Base-by-base conservation (phyloP, 345 rosid species). In the Schrenkiella parvula region DNA sequence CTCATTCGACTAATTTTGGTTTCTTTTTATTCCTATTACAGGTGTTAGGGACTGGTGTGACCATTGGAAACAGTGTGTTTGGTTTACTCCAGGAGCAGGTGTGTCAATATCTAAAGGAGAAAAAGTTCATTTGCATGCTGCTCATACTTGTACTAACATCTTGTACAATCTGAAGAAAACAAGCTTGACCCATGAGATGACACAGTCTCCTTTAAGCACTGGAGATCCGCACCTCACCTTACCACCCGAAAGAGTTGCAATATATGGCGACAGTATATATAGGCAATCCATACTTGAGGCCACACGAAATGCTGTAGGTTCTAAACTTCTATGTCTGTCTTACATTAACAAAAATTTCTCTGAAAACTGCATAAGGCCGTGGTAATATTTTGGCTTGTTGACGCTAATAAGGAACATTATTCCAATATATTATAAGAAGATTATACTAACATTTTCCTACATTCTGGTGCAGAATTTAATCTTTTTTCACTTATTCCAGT, bases 1-100 rank as follows among this genome's bases (percentile, higher is more conserved):
- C 41, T 61, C 22, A 73, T 51, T 50, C 32, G 6, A 51, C 68
- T 26, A 52, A 2, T 7, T 43, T 44, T 61, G 25, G 25, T 11
- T 60, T 61, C 41, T 41, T 50, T 50, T 50, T 21, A 2, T 66
- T 58, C 25, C 17, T 59, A 17, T 35, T 28, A 3, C 70, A 95
- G 99, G 88, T 79, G 59, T 55, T 23, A 32, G 82, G 61, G 74
- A 84, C 72, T 95, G 99, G 99, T 87, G 97, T 76, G 97, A 95
- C 83, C 97, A 95, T 54, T 95, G 99, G 99, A 95, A 91, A 66
- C 99, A 91, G 76, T 95, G 96, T 80, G 91, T 89, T 50, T 91
- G 99, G 99, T 82, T 91, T 76, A 42, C 79, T 80, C 90, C 80
- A 48, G 89, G 87, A 57, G 52, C 79, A 53, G 90, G 92, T 44